These are phyloP conservation scores for Sarcomyxa edulis DNA, from an alignment of 768 basidiomycete species.

Conservation along the genomic window DNA sequence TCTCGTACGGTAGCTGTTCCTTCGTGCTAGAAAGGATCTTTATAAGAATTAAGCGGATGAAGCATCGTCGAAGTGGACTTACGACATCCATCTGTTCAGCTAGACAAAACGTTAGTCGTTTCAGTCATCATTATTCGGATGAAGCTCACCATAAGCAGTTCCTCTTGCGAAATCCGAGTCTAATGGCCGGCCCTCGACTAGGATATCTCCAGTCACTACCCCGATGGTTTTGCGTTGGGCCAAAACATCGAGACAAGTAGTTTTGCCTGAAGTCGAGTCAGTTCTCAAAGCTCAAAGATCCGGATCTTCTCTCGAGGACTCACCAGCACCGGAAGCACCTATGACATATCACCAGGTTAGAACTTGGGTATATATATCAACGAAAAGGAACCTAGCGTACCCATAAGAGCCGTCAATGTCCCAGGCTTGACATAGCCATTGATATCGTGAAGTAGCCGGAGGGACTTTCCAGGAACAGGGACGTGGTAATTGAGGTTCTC, in stretches of 20 bases:
- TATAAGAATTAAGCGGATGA: too few species aligned
- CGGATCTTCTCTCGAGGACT: too few species aligned
- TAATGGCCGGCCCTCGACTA: conserved; percentile 62
- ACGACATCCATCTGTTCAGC: conserved; percentile 86
- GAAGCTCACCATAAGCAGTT: conserved; percentile 66
- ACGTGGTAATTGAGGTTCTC: conserved; percentile 73
- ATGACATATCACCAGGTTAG: too few species aligned
- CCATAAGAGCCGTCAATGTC: conserved; percentile 87
- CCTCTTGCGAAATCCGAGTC: conserved; percentile 51
- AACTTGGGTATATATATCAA: too few species aligned
- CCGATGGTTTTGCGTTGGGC: conserved; percentile 72
- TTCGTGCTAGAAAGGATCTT: too few species aligned
- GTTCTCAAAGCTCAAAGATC: too few species aligned
- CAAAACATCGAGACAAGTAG: conserved; percentile 70
- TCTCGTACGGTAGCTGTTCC: conserved; percentile 78
- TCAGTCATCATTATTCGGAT: conserved; percentile 15
- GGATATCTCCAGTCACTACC: conserved; percentile 54
- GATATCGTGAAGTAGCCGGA: conserved; percentile 67
- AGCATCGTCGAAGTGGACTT: too few species aligned
- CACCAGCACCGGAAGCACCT: conserved; percentile 76
- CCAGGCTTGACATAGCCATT: conserved; percentile 82
- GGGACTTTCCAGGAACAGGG: conserved; percentile 56
- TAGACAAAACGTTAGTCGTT: conserved; percentile 23
- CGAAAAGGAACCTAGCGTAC: too few species aligned
- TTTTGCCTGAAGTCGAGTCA: too few species aligned